A percentile compares a stretch with the other conserved stretches of the same genome.
Conservation (phyloP, 2,329 filamentous ascomycete species). For the Anisogramma anomala region DNA sequence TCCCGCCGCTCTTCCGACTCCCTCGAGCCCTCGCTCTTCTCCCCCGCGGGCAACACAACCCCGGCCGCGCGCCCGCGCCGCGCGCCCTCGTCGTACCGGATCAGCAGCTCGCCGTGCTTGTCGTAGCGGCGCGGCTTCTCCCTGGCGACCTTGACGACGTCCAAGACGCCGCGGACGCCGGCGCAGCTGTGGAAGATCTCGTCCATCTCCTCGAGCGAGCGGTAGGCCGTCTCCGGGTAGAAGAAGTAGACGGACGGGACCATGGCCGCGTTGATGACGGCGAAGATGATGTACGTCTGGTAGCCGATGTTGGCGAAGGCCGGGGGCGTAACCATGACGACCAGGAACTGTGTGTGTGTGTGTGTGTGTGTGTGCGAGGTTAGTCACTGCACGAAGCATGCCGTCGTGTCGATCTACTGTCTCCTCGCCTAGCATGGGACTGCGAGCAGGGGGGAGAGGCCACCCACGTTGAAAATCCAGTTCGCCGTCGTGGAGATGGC, state of each 20-base stretch:
- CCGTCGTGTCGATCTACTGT: no score
- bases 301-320: constrained; percentile 45
- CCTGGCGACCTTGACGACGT: constrained; percentile 30
- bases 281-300: constrained; percentile 55
- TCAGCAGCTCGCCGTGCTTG: constrained; percentile 47
- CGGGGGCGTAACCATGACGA: constrained; percentile 52
- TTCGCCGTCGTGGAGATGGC: constrained; percentile 23
- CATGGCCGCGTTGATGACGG: constrained; percentile 51
- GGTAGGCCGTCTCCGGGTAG: constrained; percentile 53
- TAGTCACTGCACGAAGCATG: no score
- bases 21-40: not conserved
- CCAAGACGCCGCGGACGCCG: constrained; percentile 29
- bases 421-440: no score
- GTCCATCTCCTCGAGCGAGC: constrained; percentile 57
- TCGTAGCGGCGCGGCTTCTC: constrained; percentile 45
- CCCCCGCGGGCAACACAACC: no score
- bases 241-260: constrained; percentile 48
- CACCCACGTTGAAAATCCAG: constrained; percentile 11
- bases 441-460: not conserved
- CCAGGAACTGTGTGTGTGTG: constrained; percentile 51
- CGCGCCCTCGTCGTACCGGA: constrained; percentile 30
- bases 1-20: no score
- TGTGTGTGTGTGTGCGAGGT: no score
- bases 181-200: constrained; percentile 43
- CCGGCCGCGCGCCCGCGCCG: no score